Evolutionary conservation across 2,329 filamentous ascomycete genomes (phyloP), one percentile per base, ranked within the genome.

Genomic region (Zalaria obscura): DNA sequence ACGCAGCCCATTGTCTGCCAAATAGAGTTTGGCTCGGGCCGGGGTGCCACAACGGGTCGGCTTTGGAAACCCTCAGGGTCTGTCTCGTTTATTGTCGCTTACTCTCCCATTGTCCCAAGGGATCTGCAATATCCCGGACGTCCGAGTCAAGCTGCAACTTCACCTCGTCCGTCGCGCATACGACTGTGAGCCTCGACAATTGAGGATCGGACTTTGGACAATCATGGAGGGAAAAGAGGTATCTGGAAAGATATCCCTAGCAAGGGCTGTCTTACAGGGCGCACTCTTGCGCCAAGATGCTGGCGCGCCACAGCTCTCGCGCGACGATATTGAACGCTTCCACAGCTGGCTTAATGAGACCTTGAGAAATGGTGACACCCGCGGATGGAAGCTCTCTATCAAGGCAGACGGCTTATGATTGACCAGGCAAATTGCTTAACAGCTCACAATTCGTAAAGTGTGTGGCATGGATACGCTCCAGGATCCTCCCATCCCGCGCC

Each of bases 361-460:
- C 35, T 7, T 40, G 7, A 10, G 25, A 26, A 36, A 41, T 27
- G 29, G 32, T 8, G 31, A 38, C 5, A 28, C 36, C 11, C 26
- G 7, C 31, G 27, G 29, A 35, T 35, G 32, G 44, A 44, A 48
- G 46, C 44, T 48, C 44, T 41, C 40, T 38, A 27, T 10, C 26
- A 28, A 25, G 27, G 27, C 25, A 38, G 11, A 39, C 5, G 6
- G 25, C 33, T 32, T 29, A 31, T 11, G 18, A 18, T 18, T 18
- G 11, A 6, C 28, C 33, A 26, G 32, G 27, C 32, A 35, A 26
- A 35, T 33, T 39, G 38, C 46, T 48, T 44, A 48, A 41, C 34
- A 39, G 41, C 29, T 44, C 10, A 18, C 46, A 48, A 44, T 48
- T 45, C 37, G 42, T 41, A 42, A 39, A 41, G 33, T 42, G 44